Evolutionary conservation across 768 basidiomycete species (phyloP).

Genomic region (Lactifluus subvellereus): DNA sequence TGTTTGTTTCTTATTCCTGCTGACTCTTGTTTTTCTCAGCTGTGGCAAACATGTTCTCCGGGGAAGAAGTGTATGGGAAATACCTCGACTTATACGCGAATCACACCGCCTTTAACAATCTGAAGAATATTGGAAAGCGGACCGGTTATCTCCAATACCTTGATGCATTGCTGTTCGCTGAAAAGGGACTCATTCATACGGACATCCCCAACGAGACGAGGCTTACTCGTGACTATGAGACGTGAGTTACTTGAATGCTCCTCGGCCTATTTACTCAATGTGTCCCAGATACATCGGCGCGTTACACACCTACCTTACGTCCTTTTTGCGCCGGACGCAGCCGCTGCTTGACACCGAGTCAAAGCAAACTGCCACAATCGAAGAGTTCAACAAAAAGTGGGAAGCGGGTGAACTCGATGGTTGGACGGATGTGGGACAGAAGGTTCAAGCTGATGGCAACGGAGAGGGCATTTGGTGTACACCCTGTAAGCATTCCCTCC

Average conservation of each 20-base stretch:
- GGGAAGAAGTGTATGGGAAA: constrained; percentile 92
- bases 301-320: constrained; percentile 78
- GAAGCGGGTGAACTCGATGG: constrained; percentile 64
- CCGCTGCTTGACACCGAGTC: constrained; percentile 75
- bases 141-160: constrained; percentile 91
- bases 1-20: neutral
- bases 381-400: constrained; percentile 78
- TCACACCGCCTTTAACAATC: constrained; percentile 84
- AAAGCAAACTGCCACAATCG: constrained; percentile 56
- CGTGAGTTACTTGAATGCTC: constrained; percentile 40
- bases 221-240: constrained; percentile 70
- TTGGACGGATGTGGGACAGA: constrained; percentile 56
- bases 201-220: constrained; percentile 67
- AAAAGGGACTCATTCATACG: constrained; percentile 53
- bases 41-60: constrained; percentile 83
- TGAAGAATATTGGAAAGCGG: constrained; percentile 78
- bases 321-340: constrained; percentile 78
- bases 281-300: constrained; percentile 69
- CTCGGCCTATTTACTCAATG: constrained; percentile 9
- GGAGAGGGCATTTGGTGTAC: constrained; percentile 88
- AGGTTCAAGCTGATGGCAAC: constrained; percentile 36
- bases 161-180: constrained; percentile 68
- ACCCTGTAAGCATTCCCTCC: constrained; percentile 58
- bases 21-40: constrained; percentile 39
- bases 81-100: constrained; percentile 90